Base-by-base conservation (phyloP, 202 grass and related monocot genomes). In the Bolboschoenoplectus hybrid region DNA sequence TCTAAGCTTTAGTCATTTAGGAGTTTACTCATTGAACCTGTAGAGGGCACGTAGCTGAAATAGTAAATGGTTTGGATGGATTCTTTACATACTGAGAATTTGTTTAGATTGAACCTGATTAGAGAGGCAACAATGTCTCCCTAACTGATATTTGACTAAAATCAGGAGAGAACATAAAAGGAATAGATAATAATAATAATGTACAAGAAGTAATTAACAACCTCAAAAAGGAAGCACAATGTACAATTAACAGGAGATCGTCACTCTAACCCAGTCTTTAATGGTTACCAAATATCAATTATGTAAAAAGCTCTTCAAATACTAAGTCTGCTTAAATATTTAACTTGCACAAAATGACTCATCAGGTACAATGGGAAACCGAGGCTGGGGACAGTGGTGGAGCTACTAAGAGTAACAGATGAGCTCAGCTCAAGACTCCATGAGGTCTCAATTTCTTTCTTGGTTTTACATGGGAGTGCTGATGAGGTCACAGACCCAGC, bases 401-500 rank as follows among this genome's bases (percentile, higher is more conserved):
- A 95, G 93, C 90, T 98, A 70, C 68, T 98, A 44, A 91, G 95
- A 17, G 90, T 91, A 67, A 98, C 95, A 36, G 88, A 93, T 10
- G 89, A 89, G 84, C 88, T 95, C 2, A 84, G 38, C 52, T 83
- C 68, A 2, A 86, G 89, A 36, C 93, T 98, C 17, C 80, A 86
- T 11, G 91, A 95, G 73, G 80, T 98, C 63, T 91, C 90, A 85
- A 2, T 98, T 73, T 91, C 95, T 76, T 98, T 98, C 90, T 88
- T 97, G 57, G 95, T 97, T 47, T 57, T 95, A 43, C 95, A 97
- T 89, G 95, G 95, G 56, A 98, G 91, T 86, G 88, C 93, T 17
- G 95, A 98, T 88, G 95, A 92, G 90, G 91, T 98, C 16, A 95
- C 93, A 11, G 93, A 98, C 82, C 95, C 95, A 7, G 91, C 67